Percentiles rank a stretch among this genome's conserved stretches.
Evolutionary conservation across 2,329 filamentous ascomycete species (phyloP).

Genomic region (Zasmidium citrigriseum): DNA sequence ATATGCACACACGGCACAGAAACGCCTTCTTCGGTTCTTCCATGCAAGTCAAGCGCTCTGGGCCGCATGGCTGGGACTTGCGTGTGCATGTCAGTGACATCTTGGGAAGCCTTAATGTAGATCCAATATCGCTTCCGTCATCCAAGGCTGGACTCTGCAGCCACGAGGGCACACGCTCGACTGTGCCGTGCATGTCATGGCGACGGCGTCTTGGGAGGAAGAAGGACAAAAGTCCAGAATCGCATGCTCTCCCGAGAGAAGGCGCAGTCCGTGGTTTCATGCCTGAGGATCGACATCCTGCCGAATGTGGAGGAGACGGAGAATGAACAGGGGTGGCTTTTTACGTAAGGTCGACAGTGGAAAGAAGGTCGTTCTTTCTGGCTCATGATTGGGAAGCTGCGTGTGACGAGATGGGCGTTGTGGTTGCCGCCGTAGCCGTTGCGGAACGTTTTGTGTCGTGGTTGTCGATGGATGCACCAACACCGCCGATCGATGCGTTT

Average conservation of each 20-base stretch:
- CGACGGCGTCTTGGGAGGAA: background rate
- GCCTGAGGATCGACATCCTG: background rate
- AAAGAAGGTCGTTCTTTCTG: background rate
- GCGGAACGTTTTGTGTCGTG: background rate
- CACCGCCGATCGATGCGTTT: constrained; percentile 3
- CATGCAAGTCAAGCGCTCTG: background rate
- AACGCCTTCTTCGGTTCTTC: background rate
- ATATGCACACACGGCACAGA: background rate
- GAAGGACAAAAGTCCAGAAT: background rate
- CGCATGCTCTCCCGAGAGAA: background rate
- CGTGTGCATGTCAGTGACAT: background rate
- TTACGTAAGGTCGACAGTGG: background rate
- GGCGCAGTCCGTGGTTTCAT: background rate
- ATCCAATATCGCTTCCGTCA: background rate
- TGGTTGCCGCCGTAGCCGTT: background rate
- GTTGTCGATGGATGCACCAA: background rate
- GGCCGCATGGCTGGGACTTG: background rate
- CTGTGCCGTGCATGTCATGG: background rate
- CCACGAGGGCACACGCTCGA: background rate
- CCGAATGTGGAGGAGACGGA: constrained; percentile 2
- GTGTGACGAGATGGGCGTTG: constrained; percentile 3
- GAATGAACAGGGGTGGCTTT: background rate
- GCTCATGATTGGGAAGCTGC: constrained; percentile 3
- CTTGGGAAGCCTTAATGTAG: background rate
- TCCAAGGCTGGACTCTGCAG: background rate